Evolutionary conservation across 1,139 yeast species (phyloP), one percentile per base, ranked within the genome.

Genomic region (Suhomyces kunorum): DNA sequence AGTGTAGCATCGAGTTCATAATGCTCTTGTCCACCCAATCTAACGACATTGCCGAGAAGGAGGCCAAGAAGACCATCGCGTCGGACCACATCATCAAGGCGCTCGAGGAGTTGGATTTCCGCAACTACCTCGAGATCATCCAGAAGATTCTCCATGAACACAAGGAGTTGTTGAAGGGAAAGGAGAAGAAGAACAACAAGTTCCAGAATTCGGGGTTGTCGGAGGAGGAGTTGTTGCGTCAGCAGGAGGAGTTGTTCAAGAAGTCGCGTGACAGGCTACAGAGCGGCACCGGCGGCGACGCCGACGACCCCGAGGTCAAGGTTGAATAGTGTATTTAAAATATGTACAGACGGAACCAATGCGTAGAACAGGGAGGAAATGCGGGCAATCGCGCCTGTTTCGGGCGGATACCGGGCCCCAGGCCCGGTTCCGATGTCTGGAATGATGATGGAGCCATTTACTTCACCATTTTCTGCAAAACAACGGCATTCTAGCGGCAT

Each of bases 51-150:
- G 98, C 98, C 1, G 98, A 92, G 56, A 86, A 86, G 55, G 98
- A 92, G 58, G 84, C 95, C 38, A 92, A 92, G 63, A 94, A 92
- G 64, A 92, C 99, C 7, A 92, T 92, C 39, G 96, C 97, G 1
- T 85, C 96, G 1, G 98, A 92, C 59, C 99, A 92, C 61, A 98
- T 92, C 34, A 78, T 92, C 46, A 86, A 84, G 58, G 98, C 98
- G 1, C 71, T 92, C 37, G 84, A 81, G 48, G 96, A 87, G 54
- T 72, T 92, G 46, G 99, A 96, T 32, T 92, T 89, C 63, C 78
- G 76, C 39, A 89, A 86, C 48, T 92, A 92, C 59, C 74, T 92
- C 38, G 94, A 85, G 30, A 83, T 88, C 13, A 80, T 92, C 38
- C 86, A 87, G 58, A 83, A 83, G 50, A 90, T 88, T 22, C 72